phyloP scores from a whole-genome alignment of 1,139 yeast species.

The Nakaseomyces uthaithaninus region DNA sequence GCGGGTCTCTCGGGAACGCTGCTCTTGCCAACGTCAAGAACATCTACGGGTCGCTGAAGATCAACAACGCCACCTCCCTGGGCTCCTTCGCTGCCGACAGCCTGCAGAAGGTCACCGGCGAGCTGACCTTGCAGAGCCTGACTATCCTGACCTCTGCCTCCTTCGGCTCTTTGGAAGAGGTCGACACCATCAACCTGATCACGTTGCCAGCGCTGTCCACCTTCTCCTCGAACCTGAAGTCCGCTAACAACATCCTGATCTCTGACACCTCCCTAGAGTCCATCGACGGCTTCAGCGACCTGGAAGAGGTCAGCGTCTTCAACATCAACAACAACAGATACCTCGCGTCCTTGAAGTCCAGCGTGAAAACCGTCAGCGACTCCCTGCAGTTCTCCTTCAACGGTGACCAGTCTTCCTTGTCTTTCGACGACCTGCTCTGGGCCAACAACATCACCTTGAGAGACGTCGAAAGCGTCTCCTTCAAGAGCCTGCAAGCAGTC shows the following conservation, averaged over 20 bases:
- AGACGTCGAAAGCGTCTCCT: slow-evolving; percentile 63
- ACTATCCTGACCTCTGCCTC: slow-evolving; percentile 61
- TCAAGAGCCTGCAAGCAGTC: slow-evolving; percentile 59
- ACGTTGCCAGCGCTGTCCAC: slow-evolving; percentile 75
- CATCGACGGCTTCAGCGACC: slow-evolving; percentile 67
- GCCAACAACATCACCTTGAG: slow-evolving; percentile 84
- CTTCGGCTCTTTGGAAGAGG: slow-evolving; percentile 73
- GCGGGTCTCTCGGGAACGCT: slow-evolving; percentile 53
- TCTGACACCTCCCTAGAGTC: slow-evolving; percentile 81
- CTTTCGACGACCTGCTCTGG: slow-evolving; percentile 62
- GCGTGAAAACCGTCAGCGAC: slow-evolving; percentile 66
- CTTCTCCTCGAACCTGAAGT: slow-evolving; percentile 67
- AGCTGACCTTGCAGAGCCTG: slow-evolving; percentile 52
- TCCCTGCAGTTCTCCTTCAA: slow-evolving; percentile 74
- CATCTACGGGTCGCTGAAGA: slow-evolving; percentile 65
- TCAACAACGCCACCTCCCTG: slow-evolving; percentile 59
- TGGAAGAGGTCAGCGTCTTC: slow-evolving; percentile 61
- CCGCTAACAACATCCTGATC: slow-evolving; percentile 63
- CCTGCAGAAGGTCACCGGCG: slow-evolving; percentile 66
- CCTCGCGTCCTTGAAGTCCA: slow-evolving; percentile 61
- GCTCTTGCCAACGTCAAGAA: slow-evolving; percentile 54
- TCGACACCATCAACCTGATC: slow-evolving; percentile 67
- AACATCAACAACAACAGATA: slow-evolving; percentile 82
- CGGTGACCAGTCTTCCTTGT: slow-evolving; percentile 63
- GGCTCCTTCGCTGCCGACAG: slow-evolving; percentile 65